A percentile compares a stretch with the other conserved stretches of the same genome.
phyloP scores from a whole-genome alignment of 78 protist species.

The Polysphondylium violaceum region DNA sequence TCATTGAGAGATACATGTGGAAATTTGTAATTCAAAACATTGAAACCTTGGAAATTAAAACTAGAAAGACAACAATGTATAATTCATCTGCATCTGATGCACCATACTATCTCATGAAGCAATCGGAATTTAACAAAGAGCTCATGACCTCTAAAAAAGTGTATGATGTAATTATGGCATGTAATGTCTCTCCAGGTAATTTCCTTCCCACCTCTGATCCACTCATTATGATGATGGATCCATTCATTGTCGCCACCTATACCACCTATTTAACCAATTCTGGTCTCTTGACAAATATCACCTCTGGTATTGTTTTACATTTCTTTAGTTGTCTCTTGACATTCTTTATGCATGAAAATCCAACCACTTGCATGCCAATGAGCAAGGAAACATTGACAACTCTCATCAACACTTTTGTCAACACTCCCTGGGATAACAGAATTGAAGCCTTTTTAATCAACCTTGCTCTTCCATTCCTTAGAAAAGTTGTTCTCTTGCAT shows the following conservation, averaged over 20 bases:
- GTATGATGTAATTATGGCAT: conserved; percentile 25
- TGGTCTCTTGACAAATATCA: no score
- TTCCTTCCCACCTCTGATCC: conserved; percentile 12
- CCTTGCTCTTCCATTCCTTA: conserved; percentile 41
- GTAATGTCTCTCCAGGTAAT: conserved; percentile 23
- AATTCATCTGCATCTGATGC: background rate
- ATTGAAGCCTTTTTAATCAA: no score
- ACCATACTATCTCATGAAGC: conserved; percentile 38
- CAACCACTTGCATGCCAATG: no score
- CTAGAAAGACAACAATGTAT: conserved; percentile 12
- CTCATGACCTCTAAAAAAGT: conserved; percentile 18
- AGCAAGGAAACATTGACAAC: no score
- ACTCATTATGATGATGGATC: conserved; percentile 32
- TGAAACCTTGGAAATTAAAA: conserved; percentile 40
- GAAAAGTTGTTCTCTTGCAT: conserved; percentile 49
- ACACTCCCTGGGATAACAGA: no score
- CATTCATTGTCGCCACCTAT: no score
- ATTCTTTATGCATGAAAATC: no score
- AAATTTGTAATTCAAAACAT: conserved; percentile 53
- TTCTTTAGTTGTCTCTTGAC: no score
- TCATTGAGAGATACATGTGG: conserved; percentile 40
- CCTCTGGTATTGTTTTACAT: no score
- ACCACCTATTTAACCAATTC: no score
- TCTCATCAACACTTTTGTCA: no score
- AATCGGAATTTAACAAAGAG: conserved; percentile 64